These are phyloP conservation scores for Penicillium concentricum DNA, from an alignment of 2,329 filamentous ascomycete species.

Conservation along the genomic window DNA sequence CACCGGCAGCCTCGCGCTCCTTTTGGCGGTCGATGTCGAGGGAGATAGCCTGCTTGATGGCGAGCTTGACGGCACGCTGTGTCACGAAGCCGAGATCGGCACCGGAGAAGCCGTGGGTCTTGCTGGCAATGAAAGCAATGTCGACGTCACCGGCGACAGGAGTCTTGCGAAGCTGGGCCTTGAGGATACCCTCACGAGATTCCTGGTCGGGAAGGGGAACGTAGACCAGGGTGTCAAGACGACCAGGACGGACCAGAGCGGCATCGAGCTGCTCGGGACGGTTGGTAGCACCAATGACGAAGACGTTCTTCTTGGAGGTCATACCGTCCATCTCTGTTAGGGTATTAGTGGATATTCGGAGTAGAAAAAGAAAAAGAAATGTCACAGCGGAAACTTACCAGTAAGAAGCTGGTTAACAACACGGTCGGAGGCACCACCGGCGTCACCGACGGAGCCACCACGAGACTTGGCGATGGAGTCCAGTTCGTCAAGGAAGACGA, in stretches of 20 bases:
- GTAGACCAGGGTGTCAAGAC: conserved; percentile 98
- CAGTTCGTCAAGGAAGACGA: conserved; percentile 97
- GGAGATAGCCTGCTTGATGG: conserved; percentile 95
- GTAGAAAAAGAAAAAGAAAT: not conserved
- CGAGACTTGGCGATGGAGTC: conserved; percentile 99
- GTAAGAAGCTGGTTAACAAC: conserved; percentile 99
- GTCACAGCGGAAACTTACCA: conserved; percentile 58
- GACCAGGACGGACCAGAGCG: conserved; percentile 94
- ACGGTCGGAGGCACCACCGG: conserved; percentile 96
- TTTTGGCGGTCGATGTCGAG: conserved; percentile 86
- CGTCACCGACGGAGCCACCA: conserved; percentile 93
- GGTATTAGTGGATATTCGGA: conserved; percentile 43
- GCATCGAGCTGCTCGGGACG: conserved; percentile 98
- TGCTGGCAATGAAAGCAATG: conserved; percentile 85
- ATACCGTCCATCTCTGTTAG: conserved; percentile 91
- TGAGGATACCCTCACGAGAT: conserved; percentile 85
- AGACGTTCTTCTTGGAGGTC: conserved; percentile 99
- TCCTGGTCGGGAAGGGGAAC: conserved; percentile 92
- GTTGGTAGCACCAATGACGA: conserved; percentile 98
- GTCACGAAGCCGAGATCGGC: conserved; percentile 99
- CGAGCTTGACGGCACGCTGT: conserved; percentile 97
- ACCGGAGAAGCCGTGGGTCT: conserved; percentile 99
- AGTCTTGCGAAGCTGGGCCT: conserved; percentile 97
- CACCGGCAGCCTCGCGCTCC: conserved; percentile 80
- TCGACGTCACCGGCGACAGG: conserved; percentile 86